A percentile compares a stretch with the other conserved stretches of the same genome.
Evolutionary conservation across 169 alveolate genomes (phyloP).

Genomic region (Cryptosporidium meleagridis): DNA sequence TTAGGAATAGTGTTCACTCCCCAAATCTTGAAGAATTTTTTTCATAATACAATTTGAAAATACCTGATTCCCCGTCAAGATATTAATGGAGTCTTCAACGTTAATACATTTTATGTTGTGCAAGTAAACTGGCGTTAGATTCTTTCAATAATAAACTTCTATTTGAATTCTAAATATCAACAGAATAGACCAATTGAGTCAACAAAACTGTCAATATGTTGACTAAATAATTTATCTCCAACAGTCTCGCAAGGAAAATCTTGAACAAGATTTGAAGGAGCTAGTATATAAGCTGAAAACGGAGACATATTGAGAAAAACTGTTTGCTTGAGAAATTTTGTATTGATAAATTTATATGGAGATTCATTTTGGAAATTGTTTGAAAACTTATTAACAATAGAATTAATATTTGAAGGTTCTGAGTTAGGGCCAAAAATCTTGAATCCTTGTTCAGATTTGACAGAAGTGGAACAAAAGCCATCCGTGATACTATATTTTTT

Average conservation of each 20-base stretch:
- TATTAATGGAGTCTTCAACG: not conserved
- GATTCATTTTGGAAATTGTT: not conserved
- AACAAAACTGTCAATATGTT: slow-evolving; percentile 38
- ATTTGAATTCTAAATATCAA: not conserved
- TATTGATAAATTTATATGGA: slow-evolving; percentile 15
- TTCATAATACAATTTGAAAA: too few relatives aligned
- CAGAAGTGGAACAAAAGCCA: not conserved
- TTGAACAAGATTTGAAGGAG: slow-evolving; percentile 34
- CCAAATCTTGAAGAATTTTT: not conserved
- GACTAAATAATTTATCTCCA: slow-evolving; percentile 40
- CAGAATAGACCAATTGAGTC: slow-evolving; percentile 32
- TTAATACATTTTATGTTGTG: too few relatives aligned
- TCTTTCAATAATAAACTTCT: too few relatives aligned
- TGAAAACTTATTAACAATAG: slow-evolving; percentile 44
- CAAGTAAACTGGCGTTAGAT: not conserved
- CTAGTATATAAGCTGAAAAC: slow-evolving; percentile 53
- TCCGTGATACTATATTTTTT: slow-evolving; percentile 13
- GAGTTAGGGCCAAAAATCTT: not conserved
- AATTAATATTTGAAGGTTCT: not conserved
- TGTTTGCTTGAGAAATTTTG: slow-evolving; percentile 25
- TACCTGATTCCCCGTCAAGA: not conserved
- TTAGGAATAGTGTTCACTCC: too few relatives aligned
- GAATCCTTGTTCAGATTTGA: slow-evolving; percentile 17
- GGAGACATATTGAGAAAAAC: slow-evolving; percentile 53
- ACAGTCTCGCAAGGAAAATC: slow-evolving; percentile 28